Base-by-base conservation (phyloP, 768 basidiomycete species). In the Baorangia bicolor region DNA sequence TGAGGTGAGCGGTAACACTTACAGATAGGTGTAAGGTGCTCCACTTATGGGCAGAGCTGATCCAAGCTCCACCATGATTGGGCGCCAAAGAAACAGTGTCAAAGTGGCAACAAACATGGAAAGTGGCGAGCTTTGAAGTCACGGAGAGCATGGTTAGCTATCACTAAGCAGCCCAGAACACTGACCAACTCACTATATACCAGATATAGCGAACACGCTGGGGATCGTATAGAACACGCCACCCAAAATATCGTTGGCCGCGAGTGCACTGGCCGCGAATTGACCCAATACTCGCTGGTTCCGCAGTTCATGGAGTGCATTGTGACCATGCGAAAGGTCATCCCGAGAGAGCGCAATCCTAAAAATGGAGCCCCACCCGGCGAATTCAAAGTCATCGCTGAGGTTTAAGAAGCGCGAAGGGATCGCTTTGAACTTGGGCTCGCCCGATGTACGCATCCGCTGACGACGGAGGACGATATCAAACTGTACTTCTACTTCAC, bases 11-110 rank as follows among this genome's bases (percentile, higher is more conserved):
- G 4, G 10, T 39, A 25, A 11, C 7, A 65, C 81, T 58, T 58
- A 86, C 84, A 87, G 71, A 64, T 87, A 88, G 0, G 82, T 82
- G 64, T 88, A 90, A 5, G 86, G 87, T 9, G 85, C 87, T 1
- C 89, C 89, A 52, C 78, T 82, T 11, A 89, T 77, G 1, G 87
- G 85, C 2, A 90, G 69, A 3, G 88, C 86, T 5, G 84, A 83
- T 0, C 79, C 87, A 10, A 92, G 69, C 64, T 90, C 89, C 59
- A 82, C 78, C 81, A 92, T 84, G 43, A 91, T 78, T 3, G 88
- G 88, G 13, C 86, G 81, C 85, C 87, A 91, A 23, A 90, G 65
- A 61, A 85, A 86, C 4, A 88, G 64, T 1, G 86, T 76, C 30
- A 84, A 67, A 0, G 83, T 81, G 0, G 89, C 85, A 25, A 85